phyloP scores from a whole-genome alignment of 495 filamentous ascomycete genomes.

The Bombardia bombarda region DNA sequence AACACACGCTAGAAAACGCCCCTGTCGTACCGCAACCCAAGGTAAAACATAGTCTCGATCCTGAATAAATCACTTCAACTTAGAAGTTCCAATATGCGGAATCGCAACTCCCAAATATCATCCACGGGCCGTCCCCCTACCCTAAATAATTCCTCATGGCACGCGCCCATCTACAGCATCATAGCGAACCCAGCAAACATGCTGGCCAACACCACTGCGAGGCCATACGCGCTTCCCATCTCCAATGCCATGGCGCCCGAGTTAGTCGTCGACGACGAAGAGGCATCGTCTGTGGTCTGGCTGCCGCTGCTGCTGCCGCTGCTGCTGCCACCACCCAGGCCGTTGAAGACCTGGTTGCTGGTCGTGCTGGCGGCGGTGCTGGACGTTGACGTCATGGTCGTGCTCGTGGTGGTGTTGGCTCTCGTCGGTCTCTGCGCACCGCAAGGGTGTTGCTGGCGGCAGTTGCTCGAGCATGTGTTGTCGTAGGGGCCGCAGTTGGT shows the following conservation, averaged over 20 bases:
- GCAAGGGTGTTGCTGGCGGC: slow-evolving; percentile 68
- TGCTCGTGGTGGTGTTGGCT: slow-evolving; percentile 50
- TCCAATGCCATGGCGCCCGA: slow-evolving; percentile 35
- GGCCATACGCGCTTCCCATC: slow-evolving; percentile 50
- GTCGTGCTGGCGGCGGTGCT: slow-evolving; percentile 27
- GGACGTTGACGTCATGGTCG: slow-evolving; percentile 33
- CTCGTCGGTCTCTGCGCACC: slow-evolving; percentile 64
- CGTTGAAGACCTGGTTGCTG: slow-evolving; percentile 34
- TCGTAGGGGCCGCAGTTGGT: slow-evolving; percentile 45
- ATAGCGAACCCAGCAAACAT: slow-evolving; percentile 58
- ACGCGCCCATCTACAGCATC: slow-evolving; percentile 44
- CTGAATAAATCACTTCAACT: no score
- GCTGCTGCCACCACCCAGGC: slow-evolving; percentile 45
- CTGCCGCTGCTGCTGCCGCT: slow-evolving; percentile 16
- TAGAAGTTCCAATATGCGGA: no score
- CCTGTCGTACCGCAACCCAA: no score
- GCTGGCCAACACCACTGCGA: slow-evolving; percentile 46
- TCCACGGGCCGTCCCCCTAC: no score
- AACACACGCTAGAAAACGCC: no score
- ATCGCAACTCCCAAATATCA: no score
- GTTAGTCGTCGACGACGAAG: background rate
- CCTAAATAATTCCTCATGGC: no score
- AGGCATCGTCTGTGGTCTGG: background rate
- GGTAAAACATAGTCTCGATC: no score
- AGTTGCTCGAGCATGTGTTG: slow-evolving; percentile 52